Evolutionary conservation across 495 filamentous ascomycete species (phyloP).

Genomic region (Schizothecium vesticola): DNA sequence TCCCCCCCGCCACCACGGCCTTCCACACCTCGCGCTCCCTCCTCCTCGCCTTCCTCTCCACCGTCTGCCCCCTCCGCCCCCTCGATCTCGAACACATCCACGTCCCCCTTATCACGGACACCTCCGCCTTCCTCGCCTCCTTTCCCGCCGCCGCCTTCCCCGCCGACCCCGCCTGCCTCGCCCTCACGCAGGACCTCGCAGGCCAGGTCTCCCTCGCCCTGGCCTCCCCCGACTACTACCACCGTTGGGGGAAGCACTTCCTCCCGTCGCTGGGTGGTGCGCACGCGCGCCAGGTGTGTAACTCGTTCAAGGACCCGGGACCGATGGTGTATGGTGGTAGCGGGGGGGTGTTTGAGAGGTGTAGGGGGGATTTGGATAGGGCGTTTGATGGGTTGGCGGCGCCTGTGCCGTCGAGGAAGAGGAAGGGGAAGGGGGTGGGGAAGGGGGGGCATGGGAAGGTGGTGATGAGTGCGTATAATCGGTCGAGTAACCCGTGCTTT

Average conservation of each 20-base stretch:
- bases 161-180: conserved; percentile 21
- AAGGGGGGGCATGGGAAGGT: background rate
- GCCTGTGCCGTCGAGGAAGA: conserved; percentile 27
- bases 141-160: conserved; percentile 27
- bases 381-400: conserved; percentile 37
- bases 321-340: conserved; percentile 35
- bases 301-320: conserved; percentile 44
- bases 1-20: conserved; percentile 24
- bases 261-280: conserved; percentile 39
- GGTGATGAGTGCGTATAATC: conserved; percentile 30
- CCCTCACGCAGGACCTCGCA: conserved; percentile 35
- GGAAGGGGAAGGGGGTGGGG: background rate
- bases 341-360: conserved; percentile 34
- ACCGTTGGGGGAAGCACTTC: conserved; percentile 41
- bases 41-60: conserved; percentile 35
- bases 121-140: conserved; percentile 10
- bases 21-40: conserved; percentile 42
- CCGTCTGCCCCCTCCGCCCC: conserved; percentile 23
- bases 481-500: conserved; percentile 31
- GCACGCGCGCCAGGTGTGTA: conserved; percentile 41
- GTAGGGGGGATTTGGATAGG: conserved; percentile 32
- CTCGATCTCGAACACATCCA: conserved; percentile 22
- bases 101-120: too few species aligned
- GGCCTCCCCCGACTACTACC: conserved; percentile 21
- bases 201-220: conserved; percentile 39